Evolutionary conservation across 768 basidiomycete species (phyloP).

Genomic region (Amanita molliuscula): DNA sequence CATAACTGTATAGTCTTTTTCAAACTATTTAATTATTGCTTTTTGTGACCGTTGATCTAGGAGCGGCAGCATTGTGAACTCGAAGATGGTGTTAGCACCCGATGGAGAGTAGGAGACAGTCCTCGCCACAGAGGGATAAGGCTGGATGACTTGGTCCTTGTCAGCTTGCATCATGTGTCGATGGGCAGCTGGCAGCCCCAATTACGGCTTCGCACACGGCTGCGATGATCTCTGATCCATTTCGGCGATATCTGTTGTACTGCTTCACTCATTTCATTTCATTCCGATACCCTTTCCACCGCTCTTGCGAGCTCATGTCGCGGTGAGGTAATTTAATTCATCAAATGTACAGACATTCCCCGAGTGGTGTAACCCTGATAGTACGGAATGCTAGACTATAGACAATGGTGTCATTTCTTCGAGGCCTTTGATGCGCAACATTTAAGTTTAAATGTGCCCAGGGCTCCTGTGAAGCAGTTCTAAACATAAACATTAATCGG

Average conservation of each 20-base stretch:
- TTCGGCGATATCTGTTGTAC: background rate
- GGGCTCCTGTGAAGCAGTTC: too few relatives aligned
- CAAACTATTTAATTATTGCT: constrained; percentile 6
- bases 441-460: too few relatives aligned
- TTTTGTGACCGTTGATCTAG: constrained; percentile 19
- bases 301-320: background rate
- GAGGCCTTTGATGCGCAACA: too few relatives aligned
- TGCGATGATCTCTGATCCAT: background rate
- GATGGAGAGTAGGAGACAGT: constrained; percentile 54
- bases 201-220: constrained; percentile 27
- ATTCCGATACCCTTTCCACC: background rate
- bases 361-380: background rate
- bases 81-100: constrained; percentile 52
- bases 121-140: constrained; percentile 32
- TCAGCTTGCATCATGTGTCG: constrained; percentile 76
- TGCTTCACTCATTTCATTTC: background rate
- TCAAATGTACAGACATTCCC: background rate
- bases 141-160: constrained; percentile 59
- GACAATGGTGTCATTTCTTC: too few relatives aligned
- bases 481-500: too few relatives aligned
- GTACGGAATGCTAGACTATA: background rate
- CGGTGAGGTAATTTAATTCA: background rate
- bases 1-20: constrained; percentile 35
- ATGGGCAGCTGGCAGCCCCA: constrained; percentile 81
- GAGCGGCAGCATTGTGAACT: constrained; percentile 36